Evolutionary conservation across 306 rosid genomes (phyloP).

Genomic region (Malus sieversii): DNA sequence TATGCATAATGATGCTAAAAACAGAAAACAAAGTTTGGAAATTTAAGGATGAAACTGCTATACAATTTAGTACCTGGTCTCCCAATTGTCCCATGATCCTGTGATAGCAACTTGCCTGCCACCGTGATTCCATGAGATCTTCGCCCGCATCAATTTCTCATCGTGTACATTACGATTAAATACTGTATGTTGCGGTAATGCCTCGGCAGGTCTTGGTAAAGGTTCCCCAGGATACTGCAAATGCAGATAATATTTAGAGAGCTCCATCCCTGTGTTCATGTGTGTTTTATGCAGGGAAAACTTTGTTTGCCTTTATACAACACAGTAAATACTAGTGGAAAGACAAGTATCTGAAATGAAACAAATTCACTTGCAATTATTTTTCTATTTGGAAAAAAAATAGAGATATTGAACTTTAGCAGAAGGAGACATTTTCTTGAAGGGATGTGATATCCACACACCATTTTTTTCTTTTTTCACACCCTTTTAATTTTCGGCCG

Average conservation of each 20-base stretch:
- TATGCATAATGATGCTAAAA: constrained; percentile 2
- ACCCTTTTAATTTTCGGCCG: too few relatives aligned
- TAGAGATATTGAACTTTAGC: neutral
- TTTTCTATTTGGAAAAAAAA: neutral
- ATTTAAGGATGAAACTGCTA: neutral
- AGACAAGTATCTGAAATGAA: neutral
- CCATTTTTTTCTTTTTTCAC: too few relatives aligned
- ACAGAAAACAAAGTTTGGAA: constrained; percentile 4
- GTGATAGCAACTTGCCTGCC: constrained; percentile 50
- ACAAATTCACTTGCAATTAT: neutral
- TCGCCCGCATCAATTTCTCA: constrained; percentile 33
- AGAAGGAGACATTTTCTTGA: neutral
- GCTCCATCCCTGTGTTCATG: neutral
- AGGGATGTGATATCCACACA: too few relatives aligned
- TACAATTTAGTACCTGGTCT: constrained; percentile 37
- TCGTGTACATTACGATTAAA: constrained; percentile 24
- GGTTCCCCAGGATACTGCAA: constrained; percentile 38
- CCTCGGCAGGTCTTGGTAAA: constrained; percentile 24
- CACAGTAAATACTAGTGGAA: neutral
- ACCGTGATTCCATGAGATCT: constrained; percentile 65
- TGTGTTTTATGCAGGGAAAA: neutral
- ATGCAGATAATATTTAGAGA: constrained; percentile 17
- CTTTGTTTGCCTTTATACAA: neutral
- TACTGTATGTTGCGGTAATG: constrained; percentile 21
- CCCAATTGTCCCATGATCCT: constrained; percentile 96